These are phyloP conservation scores for Hyparrhenia diplandra DNA, from an alignment of 176 grass and related monocot species.

Conservation along the genomic window DNA sequence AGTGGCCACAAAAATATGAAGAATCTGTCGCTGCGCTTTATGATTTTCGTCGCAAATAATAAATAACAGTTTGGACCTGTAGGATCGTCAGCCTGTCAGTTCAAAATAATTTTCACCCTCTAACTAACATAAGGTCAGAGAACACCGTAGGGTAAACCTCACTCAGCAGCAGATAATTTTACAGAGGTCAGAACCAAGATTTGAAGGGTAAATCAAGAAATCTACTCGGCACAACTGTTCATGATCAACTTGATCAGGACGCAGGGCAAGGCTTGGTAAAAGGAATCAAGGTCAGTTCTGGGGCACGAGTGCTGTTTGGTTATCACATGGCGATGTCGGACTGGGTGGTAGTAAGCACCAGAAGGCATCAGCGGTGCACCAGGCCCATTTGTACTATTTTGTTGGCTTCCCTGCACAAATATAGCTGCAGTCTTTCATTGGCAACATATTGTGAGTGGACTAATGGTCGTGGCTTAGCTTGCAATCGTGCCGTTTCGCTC, in stretches of 20 bases:
- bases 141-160: not conserved
- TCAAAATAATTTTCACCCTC: not conserved
- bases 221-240: not conserved
- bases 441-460: not conserved
- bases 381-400: conserved; percentile 55
- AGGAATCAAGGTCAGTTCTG: conserved; percentile 39
- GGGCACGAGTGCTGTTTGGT: conserved; percentile 26
- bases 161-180: not conserved
- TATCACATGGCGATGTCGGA: conserved; percentile 56
- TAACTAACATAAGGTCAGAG: conserved; percentile 2
- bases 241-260: not conserved
- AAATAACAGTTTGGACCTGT: conserved; percentile 34
- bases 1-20: conserved; percentile 21
- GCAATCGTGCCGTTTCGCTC: conserved; percentile 9
- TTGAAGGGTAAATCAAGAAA: not conserved
- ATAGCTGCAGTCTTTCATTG: not conserved
- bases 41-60: conserved; percentile 27
- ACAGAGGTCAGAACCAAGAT: not conserved
- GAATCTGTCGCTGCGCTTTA: not conserved
- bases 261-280: conserved; percentile 6
- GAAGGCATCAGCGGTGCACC: conserved; percentile 30
- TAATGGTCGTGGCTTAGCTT: conserved; percentile 6
- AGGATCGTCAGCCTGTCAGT: conserved; percentile 20
- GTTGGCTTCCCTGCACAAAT: conserved; percentile 28
- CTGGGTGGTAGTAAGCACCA: conserved; percentile 9